phyloP scores from a whole-genome alignment of 805 yeast genomes.

The Wickerhamomyces rabaulensis region DNA sequence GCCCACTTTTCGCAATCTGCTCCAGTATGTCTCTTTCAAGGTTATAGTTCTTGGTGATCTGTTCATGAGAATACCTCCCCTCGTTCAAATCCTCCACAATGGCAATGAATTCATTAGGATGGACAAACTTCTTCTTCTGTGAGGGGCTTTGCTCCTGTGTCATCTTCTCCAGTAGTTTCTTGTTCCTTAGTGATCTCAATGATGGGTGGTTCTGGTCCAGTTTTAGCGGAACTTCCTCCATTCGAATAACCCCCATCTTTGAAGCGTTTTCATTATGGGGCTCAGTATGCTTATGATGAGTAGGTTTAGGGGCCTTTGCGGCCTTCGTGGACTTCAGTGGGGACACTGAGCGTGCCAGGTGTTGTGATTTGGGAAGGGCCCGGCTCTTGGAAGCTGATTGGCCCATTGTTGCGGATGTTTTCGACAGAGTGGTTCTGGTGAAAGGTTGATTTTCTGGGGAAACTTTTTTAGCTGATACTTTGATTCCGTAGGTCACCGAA shows the following conservation, averaged over 20 bases:
- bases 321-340: background rate
- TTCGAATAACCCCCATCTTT: slow-evolving; percentile 14
- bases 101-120: slow-evolving; percentile 15
- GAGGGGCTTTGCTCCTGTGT: background rate
- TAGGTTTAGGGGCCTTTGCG: slow-evolving; percentile 15
- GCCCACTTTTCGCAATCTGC: background rate
- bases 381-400: background rate
- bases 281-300: background rate
- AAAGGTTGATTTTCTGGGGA: background rate
- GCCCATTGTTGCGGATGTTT: background rate
- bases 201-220: slow-evolving; percentile 19
- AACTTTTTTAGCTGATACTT: background rate
- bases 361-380: background rate
- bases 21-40: slow-evolving; percentile 2
- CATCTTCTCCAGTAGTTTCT: slow-evolving; percentile 9
- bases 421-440: background rate
- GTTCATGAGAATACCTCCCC: slow-evolving; percentile 8
- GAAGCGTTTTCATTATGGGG: slow-evolving; percentile 5
- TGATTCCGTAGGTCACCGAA: background rate
- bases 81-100: slow-evolving; percentile 16
- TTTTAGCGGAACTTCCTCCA: slow-evolving; percentile 14
- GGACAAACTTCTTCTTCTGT: slow-evolving; percentile 3
- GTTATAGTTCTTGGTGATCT: slow-evolving; percentile 10
- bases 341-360: background rate
- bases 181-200: slow-evolving; percentile 14